Evolutionary conservation across 1,284 basidiomycete genomes (phyloP).

Genomic region (Sporisorium sorghi): DNA sequence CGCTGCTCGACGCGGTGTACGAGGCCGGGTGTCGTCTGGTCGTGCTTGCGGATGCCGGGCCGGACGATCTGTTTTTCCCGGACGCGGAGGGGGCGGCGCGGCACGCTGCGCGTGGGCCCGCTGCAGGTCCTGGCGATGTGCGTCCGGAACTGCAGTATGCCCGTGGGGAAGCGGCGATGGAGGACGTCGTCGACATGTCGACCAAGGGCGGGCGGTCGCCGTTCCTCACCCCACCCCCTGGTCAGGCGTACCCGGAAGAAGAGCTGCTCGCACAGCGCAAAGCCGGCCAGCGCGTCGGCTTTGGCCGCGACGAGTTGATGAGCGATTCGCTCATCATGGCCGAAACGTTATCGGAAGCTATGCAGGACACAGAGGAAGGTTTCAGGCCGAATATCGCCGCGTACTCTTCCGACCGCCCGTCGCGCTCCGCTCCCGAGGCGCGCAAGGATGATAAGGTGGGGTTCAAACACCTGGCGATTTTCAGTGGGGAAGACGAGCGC

Average conservation of each 20-base stretch:
- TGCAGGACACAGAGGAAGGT: conserved; percentile 72
- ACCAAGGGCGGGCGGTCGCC: conserved; percentile 44
- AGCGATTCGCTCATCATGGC: conserved; percentile 74
- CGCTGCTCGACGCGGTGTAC: conserved; percentile 77
- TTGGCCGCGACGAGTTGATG: conserved; percentile 44
- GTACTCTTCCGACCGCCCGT: conserved; percentile 70
- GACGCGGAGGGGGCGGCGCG: conserved; percentile 60
- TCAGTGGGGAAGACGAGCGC: conserved; percentile 78
- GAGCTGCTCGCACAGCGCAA: conserved; percentile 19
- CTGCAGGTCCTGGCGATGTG: conserved; percentile 37
- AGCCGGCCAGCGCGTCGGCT: conserved; percentile 24
- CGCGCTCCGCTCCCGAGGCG: neutral
- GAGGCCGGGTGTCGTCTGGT: conserved; percentile 70
- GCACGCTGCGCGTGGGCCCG: conserved; percentile 46
- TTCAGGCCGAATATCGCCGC: conserved; percentile 76
- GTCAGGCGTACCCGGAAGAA: conserved; percentile 46
- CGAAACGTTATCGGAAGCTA: conserved; percentile 75
- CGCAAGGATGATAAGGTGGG: conserved; percentile 65
- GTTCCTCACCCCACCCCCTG: conserved; percentile 36
- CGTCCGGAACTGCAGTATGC: conserved; percentile 23
- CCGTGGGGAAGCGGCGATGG: conserved; percentile 11
- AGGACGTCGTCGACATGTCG: conserved; percentile 55
- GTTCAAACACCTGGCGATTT: conserved; percentile 75
- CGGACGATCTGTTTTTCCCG: conserved; percentile 76
- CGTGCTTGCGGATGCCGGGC: conserved; percentile 72